Conservation (phyloP, 1,284 basidiomycete genomes). For the Malassezia caprae region DNA sequence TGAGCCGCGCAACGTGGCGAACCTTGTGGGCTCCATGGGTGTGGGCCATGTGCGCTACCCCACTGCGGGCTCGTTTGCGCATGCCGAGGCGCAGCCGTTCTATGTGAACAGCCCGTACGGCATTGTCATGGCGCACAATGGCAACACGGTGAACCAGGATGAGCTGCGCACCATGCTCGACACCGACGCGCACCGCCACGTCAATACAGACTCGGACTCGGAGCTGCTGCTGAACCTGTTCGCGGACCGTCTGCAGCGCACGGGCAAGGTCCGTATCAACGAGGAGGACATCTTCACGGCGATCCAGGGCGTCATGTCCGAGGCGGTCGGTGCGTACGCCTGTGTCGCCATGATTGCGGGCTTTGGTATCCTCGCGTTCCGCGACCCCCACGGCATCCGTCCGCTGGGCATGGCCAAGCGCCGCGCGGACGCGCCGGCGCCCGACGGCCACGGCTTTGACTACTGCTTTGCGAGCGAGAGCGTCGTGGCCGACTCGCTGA, state of each 20-base stretch:
- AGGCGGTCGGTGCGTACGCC: slow-evolving; percentile 85
- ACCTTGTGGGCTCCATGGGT: slow-evolving; percentile 86
- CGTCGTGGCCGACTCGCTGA: slow-evolving; percentile 85
- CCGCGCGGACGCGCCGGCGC: slow-evolving; percentile 18
- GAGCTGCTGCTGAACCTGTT: slow-evolving; percentile 95
- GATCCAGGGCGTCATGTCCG: slow-evolving; percentile 74
- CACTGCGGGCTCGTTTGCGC: slow-evolving; percentile 86
- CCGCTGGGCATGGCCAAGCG: slow-evolving; percentile 55
- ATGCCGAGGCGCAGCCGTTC: slow-evolving; percentile 98
- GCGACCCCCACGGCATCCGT: slow-evolving; percentile 97
- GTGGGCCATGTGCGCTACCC: slow-evolving; percentile 81
- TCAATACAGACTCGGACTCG: slow-evolving; percentile 97
- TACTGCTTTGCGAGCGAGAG: slow-evolving; percentile 91
- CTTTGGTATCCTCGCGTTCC: slow-evolving; percentile 94
- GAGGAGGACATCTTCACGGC: slow-evolving; percentile 98
- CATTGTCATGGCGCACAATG: slow-evolving; percentile 97
- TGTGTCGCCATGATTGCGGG: slow-evolving; percentile 97
- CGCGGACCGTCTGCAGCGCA: slow-evolving; percentile 93
- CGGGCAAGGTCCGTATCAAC: slow-evolving; percentile 98
- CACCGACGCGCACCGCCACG: slow-evolving; percentile 89
- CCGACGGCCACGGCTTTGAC: slow-evolving; percentile 52
- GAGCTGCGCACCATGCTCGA: slow-evolving; percentile 84
- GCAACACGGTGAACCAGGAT: slow-evolving; percentile 89
- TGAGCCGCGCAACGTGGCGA: slow-evolving; percentile 66
- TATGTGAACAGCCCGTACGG: slow-evolving; percentile 99